phyloP scores from a whole-genome alignment of 208 protist genomes.

The Trypanosoma caninum region DNA sequence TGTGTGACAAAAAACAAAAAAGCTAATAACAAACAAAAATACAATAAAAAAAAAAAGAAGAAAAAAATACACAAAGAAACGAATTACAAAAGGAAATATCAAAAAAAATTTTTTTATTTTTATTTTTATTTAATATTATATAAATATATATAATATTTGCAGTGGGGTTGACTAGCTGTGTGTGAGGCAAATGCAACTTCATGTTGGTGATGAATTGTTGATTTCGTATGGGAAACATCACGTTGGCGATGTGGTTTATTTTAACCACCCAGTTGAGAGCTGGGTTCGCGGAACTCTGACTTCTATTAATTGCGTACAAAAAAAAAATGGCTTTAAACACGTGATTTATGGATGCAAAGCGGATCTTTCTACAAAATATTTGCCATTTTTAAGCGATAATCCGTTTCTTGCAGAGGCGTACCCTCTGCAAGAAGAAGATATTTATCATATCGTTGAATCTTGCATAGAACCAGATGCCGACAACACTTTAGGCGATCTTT shows the following conservation, averaged over 20 bases:
- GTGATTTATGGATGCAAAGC: slow-evolving; percentile 11
- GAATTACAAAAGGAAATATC: not conserved
- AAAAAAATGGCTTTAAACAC: slow-evolving; percentile 23
- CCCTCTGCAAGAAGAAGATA: slow-evolving; percentile 12
- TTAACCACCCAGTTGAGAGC: slow-evolving; percentile 34
- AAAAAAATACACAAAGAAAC: not conserved
- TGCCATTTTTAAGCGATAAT: not conserved
- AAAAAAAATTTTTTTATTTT: slow-evolving; percentile 4
- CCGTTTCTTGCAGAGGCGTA: not conserved
- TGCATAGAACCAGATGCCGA: slow-evolving; percentile 4
- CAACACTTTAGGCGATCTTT: slow-evolving; percentile 28
- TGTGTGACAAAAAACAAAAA: not conserved
- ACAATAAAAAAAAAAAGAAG: not conserved
- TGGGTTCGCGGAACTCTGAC: slow-evolving; percentile 28
- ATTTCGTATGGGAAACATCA: slow-evolving; percentile 16
- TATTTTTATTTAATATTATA: no score
- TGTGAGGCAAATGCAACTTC: no score
- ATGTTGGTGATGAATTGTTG: slow-evolving; percentile 6
- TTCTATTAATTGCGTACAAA: slow-evolving; percentile 18
- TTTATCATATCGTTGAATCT: slow-evolving; percentile 23
- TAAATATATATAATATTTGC: no score
- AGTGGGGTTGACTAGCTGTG: no score
- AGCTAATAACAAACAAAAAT: not conserved
- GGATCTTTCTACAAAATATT: not conserved
- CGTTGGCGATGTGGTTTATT: slow-evolving; percentile 28